Conservation (phyloP, 495 filamentous ascomycete species). For the Annulohypoxylon stygium region DNA sequence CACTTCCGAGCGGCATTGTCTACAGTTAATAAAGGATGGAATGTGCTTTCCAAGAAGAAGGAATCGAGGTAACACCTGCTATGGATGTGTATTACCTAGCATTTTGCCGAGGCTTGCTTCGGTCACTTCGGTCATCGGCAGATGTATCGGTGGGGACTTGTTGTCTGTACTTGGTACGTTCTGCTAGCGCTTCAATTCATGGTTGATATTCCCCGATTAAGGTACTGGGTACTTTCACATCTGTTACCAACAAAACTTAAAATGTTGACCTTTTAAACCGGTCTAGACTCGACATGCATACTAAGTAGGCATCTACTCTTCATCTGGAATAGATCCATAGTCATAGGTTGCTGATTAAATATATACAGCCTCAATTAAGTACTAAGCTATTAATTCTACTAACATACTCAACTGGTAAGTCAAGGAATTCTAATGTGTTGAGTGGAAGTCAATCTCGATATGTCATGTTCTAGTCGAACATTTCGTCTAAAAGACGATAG, state of each 20-base stretch:
- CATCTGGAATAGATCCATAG: no score
- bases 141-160: constrained; percentile 38
- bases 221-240: no score
- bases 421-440: background rate
- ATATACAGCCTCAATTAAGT: no score
- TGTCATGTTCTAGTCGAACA: background rate
- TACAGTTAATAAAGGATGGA: constrained; percentile 37
- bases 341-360: no score
- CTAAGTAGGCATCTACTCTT: no score
- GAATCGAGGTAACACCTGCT: constrained; percentile 16
- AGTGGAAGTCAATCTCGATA: background rate
- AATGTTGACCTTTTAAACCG: no score
- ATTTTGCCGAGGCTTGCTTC: constrained; percentile 48
- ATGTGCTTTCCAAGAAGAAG: constrained; percentile 16
- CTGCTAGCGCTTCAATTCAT: no score
- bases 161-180: constrained; percentile 6
- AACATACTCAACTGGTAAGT: no score
- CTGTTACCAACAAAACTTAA: no score
- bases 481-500: background rate
- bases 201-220: no score
- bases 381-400: no score
- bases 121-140: constrained; percentile 65
- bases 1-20: constrained; percentile 36
- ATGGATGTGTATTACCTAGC: constrained; percentile 14
- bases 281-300: no score